Evolutionary conservation across 2,329 filamentous ascomycete genomes (phyloP), one percentile per base, ranked within the genome.

Genomic region (Fusarium nanum): DNA sequence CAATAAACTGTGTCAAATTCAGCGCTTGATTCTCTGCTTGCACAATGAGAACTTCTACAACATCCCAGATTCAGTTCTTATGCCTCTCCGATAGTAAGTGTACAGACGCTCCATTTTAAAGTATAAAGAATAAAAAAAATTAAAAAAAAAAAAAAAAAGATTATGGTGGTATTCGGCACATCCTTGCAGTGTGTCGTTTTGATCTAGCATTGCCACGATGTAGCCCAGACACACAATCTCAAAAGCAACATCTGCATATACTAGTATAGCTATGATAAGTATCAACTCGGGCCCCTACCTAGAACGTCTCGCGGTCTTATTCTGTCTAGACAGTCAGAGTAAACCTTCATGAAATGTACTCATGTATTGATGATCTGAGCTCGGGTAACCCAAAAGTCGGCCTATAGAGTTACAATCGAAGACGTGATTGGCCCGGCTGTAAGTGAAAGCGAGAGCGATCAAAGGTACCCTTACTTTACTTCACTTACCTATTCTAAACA

Each of bases 371-470:
- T 59, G 42, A 50, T 47, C 53, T 56, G 34, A 45, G 47, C n/a
- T 68, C 46, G 50, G 32, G 10, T n/a, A 40, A 47, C 52, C 46
- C 42, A 25, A 44, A 22, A 27, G 16, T 69, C 30, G 50, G 54
- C 28, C 50, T 32, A 70, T 25, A 44, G 25, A 30, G 16, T 28
- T 22, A 59, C 62, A 40, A 41, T 10, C 23, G 20, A 13, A 27
- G 40, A 56, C 44, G 7, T 52, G 41, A 70, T 70, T 70, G 67
- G 67, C 34, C 63, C 67, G 67, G 63, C 42, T 70, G 49, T 40
- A 60, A 60, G 18, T 18, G 50, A 57, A 42, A 22, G 49, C 40
- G 11, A 53, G 23, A 23, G 48, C 28, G 41, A 64, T 60, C 42
- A 70, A 56, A 60, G 55, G 44, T 42, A 44, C 54, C 30, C 50